Percentiles rank a stretch among this genome's conserved stretches.
phyloP scores from a whole-genome alignment of 2,329 filamentous ascomycete genomes.

The Penicillium capsulatum region DNA sequence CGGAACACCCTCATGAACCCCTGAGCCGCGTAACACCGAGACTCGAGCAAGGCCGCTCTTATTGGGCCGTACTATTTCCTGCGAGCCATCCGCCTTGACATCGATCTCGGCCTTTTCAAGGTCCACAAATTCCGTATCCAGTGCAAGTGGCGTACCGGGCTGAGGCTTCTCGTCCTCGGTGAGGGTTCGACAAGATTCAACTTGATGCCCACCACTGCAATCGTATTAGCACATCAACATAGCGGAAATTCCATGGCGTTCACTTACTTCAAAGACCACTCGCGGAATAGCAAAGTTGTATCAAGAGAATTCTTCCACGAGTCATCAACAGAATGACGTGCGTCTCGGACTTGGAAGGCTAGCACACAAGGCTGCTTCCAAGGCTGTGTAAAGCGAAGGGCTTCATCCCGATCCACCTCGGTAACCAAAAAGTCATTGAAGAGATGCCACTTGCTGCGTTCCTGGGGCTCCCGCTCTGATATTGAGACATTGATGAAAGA shows the following conservation, averaged over 20 bases:
- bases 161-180: conserved; percentile 60
- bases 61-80: conserved; percentile 85
- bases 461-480: conserved; percentile 44
- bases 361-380: conserved; percentile 94
- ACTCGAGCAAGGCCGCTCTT: conserved; percentile 90
- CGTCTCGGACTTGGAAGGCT: conserved; percentile 76
- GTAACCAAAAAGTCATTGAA: conserved; percentile 97
- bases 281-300: conserved; percentile 75
- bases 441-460: conserved; percentile 78
- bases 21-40: conserved; percentile 77
- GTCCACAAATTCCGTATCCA: conserved; percentile 95
- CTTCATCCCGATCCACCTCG: conserved; percentile 73
- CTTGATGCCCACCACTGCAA: conserved; percentile 33
- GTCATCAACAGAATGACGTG: conserved; percentile 76
- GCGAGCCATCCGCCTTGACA: conserved; percentile 88
- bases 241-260: conserved; percentile 24
- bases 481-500: conserved; percentile 77
- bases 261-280: conserved; percentile 51
- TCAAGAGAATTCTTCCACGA: conserved; percentile 83
- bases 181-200: conserved; percentile 39
- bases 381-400: conserved; percentile 77
- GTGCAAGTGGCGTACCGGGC: conserved; percentile 71
- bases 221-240: neutral
- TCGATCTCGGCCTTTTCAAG: conserved; percentile 91
- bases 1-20: conserved; percentile 71